Conservation (phyloP, 1,284 basidiomycete genomes). For the Cutaneotrichosporon sp. region DNA sequence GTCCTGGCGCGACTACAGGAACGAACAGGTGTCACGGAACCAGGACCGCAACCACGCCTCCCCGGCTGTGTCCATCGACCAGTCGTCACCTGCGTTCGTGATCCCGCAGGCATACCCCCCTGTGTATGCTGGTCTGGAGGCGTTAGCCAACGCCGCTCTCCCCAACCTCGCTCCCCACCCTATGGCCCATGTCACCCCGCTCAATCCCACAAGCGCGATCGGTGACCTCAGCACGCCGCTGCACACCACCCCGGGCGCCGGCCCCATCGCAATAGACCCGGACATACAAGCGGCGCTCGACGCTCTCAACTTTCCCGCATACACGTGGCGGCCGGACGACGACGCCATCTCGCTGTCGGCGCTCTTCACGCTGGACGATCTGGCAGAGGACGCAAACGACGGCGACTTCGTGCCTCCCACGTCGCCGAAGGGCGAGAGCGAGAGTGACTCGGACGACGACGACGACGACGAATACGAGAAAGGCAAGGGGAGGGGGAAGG, state of each 20-base stretch:
- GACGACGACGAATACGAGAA: background rate
- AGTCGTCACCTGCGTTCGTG: background rate
- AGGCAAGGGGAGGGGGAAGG: background rate
- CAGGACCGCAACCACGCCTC: background rate
- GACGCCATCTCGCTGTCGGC: slow-evolving; percentile 22
- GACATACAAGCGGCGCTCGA: background rate
- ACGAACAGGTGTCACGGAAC: background rate
- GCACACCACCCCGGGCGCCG: background rate
- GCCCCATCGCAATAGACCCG: background rate
- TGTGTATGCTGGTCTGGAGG: background rate
- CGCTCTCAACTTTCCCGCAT: slow-evolving; percentile 13
- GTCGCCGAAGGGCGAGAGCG: slow-evolving; percentile 19
- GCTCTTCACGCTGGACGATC: slow-evolving; percentile 20
- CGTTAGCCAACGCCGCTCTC: slow-evolving; percentile 7
- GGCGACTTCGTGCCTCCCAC: slow-evolving; percentile 28
- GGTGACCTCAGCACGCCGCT: slow-evolving; percentile 8
- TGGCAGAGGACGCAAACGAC: slow-evolving; percentile 23
- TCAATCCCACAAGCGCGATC: slow-evolving; percentile 4
- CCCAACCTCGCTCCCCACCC: background rate
- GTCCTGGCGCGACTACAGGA: background rate
- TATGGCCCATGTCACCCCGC: background rate
- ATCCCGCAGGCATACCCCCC: background rate
- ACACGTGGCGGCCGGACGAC: slow-evolving; percentile 13
- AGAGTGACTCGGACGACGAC: slow-evolving; percentile 16
- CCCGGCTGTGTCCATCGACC: background rate